Conservation (phyloP, 1,139 yeast genomes). For the Geotrichum klebahnii region DNA sequence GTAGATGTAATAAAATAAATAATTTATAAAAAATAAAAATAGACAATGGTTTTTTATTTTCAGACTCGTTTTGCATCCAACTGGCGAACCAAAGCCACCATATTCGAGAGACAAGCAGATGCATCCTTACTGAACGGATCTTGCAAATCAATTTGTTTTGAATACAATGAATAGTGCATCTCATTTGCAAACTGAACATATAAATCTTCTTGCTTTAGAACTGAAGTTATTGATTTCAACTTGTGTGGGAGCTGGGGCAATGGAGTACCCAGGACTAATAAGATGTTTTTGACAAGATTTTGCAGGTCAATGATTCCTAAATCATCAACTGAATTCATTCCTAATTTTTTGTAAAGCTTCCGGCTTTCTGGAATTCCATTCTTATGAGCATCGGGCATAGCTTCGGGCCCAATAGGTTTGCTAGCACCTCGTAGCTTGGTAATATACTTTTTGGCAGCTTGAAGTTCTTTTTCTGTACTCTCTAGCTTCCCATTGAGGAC, state of each 20-base stretch:
- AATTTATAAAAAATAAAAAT: not conserved
- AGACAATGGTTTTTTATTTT: not conserved
- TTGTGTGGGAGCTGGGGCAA: constrained; percentile 33
- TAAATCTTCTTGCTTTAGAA: constrained; percentile 33
- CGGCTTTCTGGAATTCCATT: constrained; percentile 3
- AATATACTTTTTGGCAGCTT: constrained; percentile 7
- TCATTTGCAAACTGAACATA: constrained; percentile 35
- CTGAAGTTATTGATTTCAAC: constrained; percentile 33
- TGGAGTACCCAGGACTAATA: constrained; percentile 36
- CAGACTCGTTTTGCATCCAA: not conserved
- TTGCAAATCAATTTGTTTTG: constrained; percentile 3
- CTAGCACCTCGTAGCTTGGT: constrained; percentile 2
- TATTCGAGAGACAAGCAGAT: not conserved
- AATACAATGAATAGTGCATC: constrained; percentile 24
- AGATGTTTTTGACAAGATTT: constrained; percentile 36
- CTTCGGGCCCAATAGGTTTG: constrained; percentile 14
- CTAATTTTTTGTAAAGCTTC: constrained; percentile 27
- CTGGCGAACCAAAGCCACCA: constrained; percentile 2
- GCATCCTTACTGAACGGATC: constrained; percentile 2
- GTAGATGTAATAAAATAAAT: not conserved
- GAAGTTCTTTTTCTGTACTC: constrained; percentile 6
- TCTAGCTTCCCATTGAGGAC: not conserved
- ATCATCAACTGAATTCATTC: constrained; percentile 32
- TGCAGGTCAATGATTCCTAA: constrained; percentile 32
- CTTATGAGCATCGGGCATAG: constrained; percentile 17